Conservation (phyloP, 306 rosid genomes). For the Lagenaria siceraria region DNA sequence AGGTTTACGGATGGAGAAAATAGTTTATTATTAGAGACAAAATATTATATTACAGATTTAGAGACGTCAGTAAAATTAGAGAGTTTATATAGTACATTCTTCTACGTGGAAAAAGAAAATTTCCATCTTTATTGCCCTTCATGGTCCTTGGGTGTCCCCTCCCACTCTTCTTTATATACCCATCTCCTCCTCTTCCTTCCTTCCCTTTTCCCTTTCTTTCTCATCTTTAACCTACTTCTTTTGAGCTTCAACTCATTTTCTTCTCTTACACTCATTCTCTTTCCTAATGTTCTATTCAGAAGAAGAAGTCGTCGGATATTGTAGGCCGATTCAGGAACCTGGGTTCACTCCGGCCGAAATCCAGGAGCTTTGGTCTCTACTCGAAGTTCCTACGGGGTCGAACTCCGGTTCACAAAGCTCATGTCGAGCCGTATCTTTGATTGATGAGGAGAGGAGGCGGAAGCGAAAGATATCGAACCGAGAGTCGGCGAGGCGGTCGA, state of each 20-base stretch:
- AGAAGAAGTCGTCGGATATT: not conserved
- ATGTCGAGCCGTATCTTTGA: not conserved
- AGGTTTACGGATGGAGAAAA: no score
- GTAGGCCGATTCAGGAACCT: not conserved
- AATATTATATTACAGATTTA: no score
- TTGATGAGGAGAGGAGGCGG: not conserved
- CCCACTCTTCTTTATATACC: not conserved
- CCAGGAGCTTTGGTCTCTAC: conserved; percentile 5
- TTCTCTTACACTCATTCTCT: not conserved
- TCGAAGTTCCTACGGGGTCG: not conserved
- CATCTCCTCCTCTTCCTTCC: not conserved
- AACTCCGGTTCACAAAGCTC: conserved; percentile 4
- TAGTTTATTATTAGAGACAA: no score
- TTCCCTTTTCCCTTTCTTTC: conserved; percentile 13
- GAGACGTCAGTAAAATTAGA: no score
- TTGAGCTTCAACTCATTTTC: not conserved
- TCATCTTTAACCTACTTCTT: not conserved
- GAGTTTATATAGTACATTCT: no score
- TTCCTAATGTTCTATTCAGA: not conserved
- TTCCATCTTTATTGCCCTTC: not conserved
- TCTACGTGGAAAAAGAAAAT: no score
- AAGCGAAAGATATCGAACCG: conserved; percentile 10
- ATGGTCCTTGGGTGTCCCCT: not conserved
- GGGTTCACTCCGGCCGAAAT: not conserved
- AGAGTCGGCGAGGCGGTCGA: conserved; percentile 8